These are phyloP conservation scores for Nemania sp. DNA, from an alignment of 2,329 filamentous ascomycete genomes.

Conservation along the genomic window DNA sequence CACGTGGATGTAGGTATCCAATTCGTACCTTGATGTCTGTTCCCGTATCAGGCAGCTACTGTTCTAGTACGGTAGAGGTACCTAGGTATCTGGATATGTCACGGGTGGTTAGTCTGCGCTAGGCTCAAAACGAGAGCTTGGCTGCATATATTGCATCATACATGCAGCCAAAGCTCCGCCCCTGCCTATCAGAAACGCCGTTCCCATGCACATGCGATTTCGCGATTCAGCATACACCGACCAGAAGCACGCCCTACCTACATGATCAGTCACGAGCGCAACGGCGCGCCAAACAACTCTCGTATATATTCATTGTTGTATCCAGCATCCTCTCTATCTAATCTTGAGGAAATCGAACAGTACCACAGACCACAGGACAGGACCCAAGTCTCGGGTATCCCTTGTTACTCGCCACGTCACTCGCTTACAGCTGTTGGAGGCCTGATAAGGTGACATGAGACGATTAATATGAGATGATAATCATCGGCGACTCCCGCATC, in stretches of 20 bases:
- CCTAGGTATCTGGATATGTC: not conserved
- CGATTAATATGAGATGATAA: slow-evolving; percentile 19
- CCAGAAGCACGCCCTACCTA: not conserved
- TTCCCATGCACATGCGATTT: not conserved
- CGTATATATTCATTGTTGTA: not conserved
- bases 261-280: not conserved
- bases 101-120: not conserved
- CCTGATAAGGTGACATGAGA: not conserved
- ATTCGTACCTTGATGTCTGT: no score
- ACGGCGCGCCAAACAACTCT: not conserved
- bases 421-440: not conserved
- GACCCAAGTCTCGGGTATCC: not conserved
- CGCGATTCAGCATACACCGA: not conserved
- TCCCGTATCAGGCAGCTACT: no score
- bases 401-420: not conserved
- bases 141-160: slow-evolving; percentile 22
- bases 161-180: not conserved
- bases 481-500: slow-evolving; percentile 13
- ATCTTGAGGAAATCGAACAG: no score
- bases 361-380: not conserved
- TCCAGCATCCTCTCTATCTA: no score
- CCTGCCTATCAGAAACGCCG: not conserved
- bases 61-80: no score
- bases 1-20: no score
- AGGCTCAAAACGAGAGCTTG: not conserved